These are phyloP conservation scores for Hyphopichia khmerensis DNA, from an alignment of 1,139 yeast species.

Conservation along the genomic window DNA sequence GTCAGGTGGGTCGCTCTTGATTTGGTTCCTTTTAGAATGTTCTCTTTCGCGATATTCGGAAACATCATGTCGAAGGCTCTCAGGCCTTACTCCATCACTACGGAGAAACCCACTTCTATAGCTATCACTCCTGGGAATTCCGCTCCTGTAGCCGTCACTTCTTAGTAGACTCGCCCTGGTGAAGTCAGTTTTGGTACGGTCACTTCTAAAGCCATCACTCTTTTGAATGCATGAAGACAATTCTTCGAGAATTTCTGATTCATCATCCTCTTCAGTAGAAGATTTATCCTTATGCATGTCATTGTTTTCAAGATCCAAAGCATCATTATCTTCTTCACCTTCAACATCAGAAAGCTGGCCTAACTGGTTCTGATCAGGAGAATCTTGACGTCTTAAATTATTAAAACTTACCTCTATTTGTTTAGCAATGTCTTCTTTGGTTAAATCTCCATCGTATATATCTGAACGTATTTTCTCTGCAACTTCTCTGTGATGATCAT, in stretches of 20 bases:
- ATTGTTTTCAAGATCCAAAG: background rate
- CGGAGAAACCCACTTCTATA: background rate
- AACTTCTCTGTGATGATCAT: conserved; percentile 3
- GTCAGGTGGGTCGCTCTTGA: background rate
- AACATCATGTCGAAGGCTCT: background rate
- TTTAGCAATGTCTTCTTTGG: conserved; percentile 17
- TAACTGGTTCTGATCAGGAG: conserved; percentile 1
- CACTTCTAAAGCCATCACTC: conserved; percentile 1
- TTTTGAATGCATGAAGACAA: conserved; percentile 15
- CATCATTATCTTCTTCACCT: background rate
- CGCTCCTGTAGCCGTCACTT: background rate
- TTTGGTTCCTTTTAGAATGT: background rate
- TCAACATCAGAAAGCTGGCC: conserved; percentile 1
- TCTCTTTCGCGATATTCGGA: background rate
- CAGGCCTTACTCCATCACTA: background rate
- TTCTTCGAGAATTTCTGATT: conserved; percentile 19
- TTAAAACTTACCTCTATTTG: conserved; percentile 16
- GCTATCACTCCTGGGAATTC: background rate
- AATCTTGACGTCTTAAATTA: conserved; percentile 13
- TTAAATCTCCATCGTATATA: conserved; percentile 8
- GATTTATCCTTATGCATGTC: background rate
- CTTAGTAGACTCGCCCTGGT: background rate
- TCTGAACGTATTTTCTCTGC: conserved; percentile 9
- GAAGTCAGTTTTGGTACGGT: conserved; percentile 1
- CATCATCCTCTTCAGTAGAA: conserved; percentile 6